Percentiles rank a stretch among this genome's conserved stretches.
These are phyloP conservation scores for Pachysolen tannophilus DNA, from an alignment of 805 yeast genomes.

Conservation along the genomic window DNA sequence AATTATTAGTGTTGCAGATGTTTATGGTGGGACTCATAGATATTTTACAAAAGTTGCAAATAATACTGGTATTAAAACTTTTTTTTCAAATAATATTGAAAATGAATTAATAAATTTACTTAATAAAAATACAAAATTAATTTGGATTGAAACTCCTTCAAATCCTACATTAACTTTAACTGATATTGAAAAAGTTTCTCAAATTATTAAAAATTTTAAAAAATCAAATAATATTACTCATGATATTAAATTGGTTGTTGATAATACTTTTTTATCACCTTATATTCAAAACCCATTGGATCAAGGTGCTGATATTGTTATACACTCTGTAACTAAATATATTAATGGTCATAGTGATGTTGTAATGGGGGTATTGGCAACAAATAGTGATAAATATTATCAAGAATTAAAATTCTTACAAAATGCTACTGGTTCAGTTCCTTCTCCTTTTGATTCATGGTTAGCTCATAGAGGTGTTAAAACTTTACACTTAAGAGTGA, in stretches of 20 bases:
- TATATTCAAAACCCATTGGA: constrained; percentile 77
- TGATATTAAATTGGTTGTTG: constrained; percentile 62
- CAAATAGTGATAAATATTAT: constrained; percentile 52
- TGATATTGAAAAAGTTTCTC: constrained; percentile 57
- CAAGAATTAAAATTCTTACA: constrained; percentile 69
- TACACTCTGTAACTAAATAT: constrained; percentile 85
- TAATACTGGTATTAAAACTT: constrained; percentile 65
- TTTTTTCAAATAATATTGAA: constrained; percentile 59
- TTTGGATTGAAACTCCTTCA: constrained; percentile 86
- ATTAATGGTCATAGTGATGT: constrained; percentile 92
- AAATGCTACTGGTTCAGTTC: constrained; percentile 83
- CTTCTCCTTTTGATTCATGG: constrained; percentile 89
- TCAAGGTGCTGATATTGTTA: constrained; percentile 81
- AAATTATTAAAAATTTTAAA: constrained; percentile 33
- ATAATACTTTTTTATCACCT: constrained; percentile 85
- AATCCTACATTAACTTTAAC: constrained; percentile 81
- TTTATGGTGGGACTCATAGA: constrained; percentile 88
- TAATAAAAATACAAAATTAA: constrained; percentile 58
- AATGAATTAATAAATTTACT: constrained; percentile 49
- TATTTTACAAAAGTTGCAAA: constrained; percentile 81
- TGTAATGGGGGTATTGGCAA: constrained; percentile 76
- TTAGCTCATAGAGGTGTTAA: constrained; percentile 88
- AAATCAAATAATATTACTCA: constrained; percentile 37
- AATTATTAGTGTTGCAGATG: constrained; percentile 75
- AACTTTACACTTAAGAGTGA: constrained; percentile 74